These are phyloP conservation scores for Lactuca sativa DNA, from an alignment of 129 eudicot genomes.

Conservation along the genomic window DNA sequence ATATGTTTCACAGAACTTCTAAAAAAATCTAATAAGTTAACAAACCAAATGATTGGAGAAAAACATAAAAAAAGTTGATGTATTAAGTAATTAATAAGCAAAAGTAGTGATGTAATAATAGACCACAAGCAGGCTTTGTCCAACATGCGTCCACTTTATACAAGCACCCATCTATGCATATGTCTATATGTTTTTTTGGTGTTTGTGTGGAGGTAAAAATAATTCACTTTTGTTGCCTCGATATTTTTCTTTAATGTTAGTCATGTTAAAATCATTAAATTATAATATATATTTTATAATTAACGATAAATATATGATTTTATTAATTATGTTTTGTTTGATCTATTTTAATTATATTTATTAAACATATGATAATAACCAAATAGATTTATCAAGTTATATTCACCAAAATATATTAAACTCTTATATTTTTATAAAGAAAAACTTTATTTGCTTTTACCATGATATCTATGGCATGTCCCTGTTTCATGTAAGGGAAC, in stretches of 20 bases:
- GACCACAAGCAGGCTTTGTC: conserved; percentile 39
- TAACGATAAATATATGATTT: background rate
- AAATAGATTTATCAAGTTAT: background rate
- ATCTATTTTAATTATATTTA: too few species aligned
- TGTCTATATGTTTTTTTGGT: conserved; percentile 26
- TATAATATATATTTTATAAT: background rate
- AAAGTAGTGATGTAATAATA: conserved; percentile 44
- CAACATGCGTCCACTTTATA: conserved; percentile 37
- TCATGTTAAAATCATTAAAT: background rate
- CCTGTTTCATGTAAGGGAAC: conserved; percentile 34
- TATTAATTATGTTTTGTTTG: too few species aligned
- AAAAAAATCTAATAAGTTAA: background rate
- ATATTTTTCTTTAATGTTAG: background rate
- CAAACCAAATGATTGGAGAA: conserved; percentile 8
- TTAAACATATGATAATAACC: background rate
- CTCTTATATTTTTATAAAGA: background rate
- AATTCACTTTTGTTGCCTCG: background rate
- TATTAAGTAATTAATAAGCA: conserved; percentile 14
- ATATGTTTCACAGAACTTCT: background rate
- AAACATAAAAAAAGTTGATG: conserved; percentile 17
- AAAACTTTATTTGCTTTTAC: conserved; percentile 8
- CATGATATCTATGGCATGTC: conserved; percentile 28
- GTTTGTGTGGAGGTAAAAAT: conserved; percentile 6
- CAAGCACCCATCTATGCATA: conserved; percentile 20
- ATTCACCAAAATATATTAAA: too few species aligned